phyloP scores from a whole-genome alignment of 2,329 filamentous ascomycete species.

The Colletotrichum sublineola region DNA sequence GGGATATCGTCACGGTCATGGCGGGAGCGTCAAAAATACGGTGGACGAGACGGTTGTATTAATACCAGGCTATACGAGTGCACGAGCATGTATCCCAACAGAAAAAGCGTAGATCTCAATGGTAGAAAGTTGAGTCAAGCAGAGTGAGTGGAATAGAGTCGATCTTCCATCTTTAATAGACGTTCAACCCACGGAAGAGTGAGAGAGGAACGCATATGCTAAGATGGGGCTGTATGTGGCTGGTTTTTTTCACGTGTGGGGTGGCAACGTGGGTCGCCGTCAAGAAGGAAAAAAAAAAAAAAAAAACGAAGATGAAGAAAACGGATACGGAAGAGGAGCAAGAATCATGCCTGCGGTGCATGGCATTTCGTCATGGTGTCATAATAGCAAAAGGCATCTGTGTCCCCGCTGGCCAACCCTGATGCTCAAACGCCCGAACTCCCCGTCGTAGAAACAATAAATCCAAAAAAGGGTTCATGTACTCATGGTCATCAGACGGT shows the following conservation, averaged over 20 bases:
- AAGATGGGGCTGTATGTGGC: conserved; percentile 58
- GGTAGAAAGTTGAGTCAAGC: conserved; percentile 57
- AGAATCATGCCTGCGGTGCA: conserved; percentile 17
- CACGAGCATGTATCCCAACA: conserved; percentile 56
- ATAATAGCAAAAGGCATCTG: conserved; percentile 37
- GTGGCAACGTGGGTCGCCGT: conserved; percentile 8
- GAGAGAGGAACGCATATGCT: conserved; percentile 67
- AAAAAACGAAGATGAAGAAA: not conserved
- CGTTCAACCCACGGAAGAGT: conserved; percentile 65
- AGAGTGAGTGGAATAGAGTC: conserved; percentile 65
- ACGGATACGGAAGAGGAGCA: not conserved
- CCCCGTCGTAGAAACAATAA: conserved; percentile 46
- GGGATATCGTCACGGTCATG: not conserved
- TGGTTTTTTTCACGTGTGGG: conserved; percentile 30
- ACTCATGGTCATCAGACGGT: conserved; percentile 32
- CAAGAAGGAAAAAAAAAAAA: not conserved
- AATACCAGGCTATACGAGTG: conserved; percentile 1
- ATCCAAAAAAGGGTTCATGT: conserved; percentile 36
- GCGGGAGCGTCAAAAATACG: not conserved
- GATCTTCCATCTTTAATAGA: conserved; percentile 68
- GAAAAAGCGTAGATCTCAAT: conserved; percentile 63
- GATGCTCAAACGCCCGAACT: conserved; percentile 37
- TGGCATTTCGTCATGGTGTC: conserved; percentile 33
- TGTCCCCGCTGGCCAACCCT: conserved; percentile 16
- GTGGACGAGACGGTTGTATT: not conserved